Evolutionary conservation across 2,329 filamentous ascomycete species (phyloP).

Genomic region (Xylaria sp.): DNA sequence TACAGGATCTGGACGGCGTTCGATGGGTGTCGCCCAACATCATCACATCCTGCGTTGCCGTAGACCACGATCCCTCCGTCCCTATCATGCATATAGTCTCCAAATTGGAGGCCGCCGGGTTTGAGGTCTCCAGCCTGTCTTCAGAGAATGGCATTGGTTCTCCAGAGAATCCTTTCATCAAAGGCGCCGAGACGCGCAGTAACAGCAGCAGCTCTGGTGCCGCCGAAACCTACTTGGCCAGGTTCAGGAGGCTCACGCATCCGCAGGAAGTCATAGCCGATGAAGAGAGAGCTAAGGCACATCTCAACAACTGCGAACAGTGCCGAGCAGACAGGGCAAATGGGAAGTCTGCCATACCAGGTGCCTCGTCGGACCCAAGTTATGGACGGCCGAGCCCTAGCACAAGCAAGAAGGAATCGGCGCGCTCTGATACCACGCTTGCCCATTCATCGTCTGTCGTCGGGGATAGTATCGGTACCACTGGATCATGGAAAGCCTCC

Average conservation of each 20-base stretch:
- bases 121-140: slow-evolving; percentile 65
- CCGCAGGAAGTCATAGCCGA: slow-evolving; percentile 34
- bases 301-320: slow-evolving; percentile 58
- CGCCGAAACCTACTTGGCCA: slow-evolving; percentile 40
- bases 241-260: slow-evolving; percentile 16
- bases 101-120: slow-evolving; percentile 66
- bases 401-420: slow-evolving; percentile 56
- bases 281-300: slow-evolving; percentile 47
- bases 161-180: slow-evolving; percentile 38
- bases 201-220: slow-evolving; percentile 35
- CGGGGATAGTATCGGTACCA: slow-evolving; percentile 19
- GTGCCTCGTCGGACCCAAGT: slow-evolving; percentile 26
- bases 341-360: slow-evolving; percentile 2
- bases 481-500: slow-evolving; percentile 47
- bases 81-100: slow-evolving; percentile 57
- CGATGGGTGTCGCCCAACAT: slow-evolving; percentile 75
- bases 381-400: slow-evolving; percentile 18
- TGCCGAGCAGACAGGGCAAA: slow-evolving; percentile 49
- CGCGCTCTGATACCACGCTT: slow-evolving; percentile 52
- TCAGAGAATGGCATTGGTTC: slow-evolving; percentile 50
- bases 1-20: slow-evolving; percentile 60
- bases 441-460: slow-evolving; percentile 32
- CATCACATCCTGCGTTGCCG: slow-evolving; percentile 70
- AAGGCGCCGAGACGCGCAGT: slow-evolving; percentile 30
- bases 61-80: slow-evolving; percentile 64